Evolutionary conservation across 139 green algal species (phyloP).

Genomic region (Micractinium conductrix): DNA sequence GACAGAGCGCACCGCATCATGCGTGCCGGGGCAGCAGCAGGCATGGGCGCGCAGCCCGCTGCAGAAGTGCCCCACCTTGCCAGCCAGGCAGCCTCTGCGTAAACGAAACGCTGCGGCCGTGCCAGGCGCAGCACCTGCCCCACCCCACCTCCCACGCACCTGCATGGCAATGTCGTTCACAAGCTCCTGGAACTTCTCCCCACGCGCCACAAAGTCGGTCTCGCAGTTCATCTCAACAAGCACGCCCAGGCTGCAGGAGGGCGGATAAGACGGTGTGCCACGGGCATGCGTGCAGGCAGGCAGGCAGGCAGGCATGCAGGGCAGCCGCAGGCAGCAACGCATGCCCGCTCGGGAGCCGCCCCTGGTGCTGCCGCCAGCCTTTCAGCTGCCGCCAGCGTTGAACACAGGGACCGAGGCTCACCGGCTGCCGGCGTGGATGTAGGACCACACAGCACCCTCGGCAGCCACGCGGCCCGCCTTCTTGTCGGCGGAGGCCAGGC

Average conservation of each 20-base stretch:
- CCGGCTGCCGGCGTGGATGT: conserved; percentile 92
- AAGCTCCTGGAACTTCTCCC: conserved; percentile 90
- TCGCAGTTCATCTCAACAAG: conserved; percentile 97
- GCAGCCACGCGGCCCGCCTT: conserved; percentile 92
- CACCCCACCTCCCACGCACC: conserved; percentile 27
- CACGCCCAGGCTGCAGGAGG: conserved; percentile 83
- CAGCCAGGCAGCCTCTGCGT: no score
- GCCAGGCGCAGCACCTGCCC: neutral
- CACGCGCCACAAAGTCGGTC: conserved; percentile 94
- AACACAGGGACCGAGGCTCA: no score
- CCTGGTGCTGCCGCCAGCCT: no score
- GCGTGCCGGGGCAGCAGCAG: neutral
- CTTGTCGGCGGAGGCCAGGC: conserved; percentile 94
- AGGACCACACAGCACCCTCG: conserved; percentile 88
- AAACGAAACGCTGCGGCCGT: neutral
- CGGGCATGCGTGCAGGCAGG: no score
- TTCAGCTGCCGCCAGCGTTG: no score
- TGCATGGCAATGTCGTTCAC: conserved; percentile 78
- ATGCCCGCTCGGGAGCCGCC: no score
- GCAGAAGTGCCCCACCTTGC: neutral
- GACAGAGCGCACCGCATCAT: neutral
- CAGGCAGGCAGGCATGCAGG: no score
- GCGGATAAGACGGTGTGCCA: no score
- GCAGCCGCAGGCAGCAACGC: neutral
- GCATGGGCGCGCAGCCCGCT: neutral